Conservation (phyloP, 352 stramenopile species). For the Pilasporangium apinafurcum region DNA sequence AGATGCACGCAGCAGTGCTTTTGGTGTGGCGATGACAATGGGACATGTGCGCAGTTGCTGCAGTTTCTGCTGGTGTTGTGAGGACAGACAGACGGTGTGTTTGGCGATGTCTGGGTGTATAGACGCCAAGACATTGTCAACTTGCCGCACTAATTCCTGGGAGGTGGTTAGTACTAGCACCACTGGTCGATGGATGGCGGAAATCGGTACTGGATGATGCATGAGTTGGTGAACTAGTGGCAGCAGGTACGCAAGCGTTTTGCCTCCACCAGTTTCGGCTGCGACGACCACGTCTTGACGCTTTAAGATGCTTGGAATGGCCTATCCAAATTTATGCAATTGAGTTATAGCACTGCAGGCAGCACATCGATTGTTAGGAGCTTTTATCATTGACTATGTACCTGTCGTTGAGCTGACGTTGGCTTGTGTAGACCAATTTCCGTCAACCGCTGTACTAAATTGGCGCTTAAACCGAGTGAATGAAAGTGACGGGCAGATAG, state of each 20-base stretch:
- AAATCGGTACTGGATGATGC: slow-evolving; percentile 18
- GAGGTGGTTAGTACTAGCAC: slow-evolving; percentile 83
- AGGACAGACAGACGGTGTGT: slow-evolving; percentile 39
- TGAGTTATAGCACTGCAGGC: background rate
- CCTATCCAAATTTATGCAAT: slow-evolving; percentile 6
- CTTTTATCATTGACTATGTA: background rate
- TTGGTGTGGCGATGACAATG: slow-evolving; percentile 60
- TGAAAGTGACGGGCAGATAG: slow-evolving; percentile 39
- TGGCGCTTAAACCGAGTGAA: slow-evolving; percentile 35
- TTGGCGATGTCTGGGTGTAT: slow-evolving; percentile 31
- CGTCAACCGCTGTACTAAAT: slow-evolving; percentile 26
- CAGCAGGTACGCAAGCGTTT: slow-evolving; percentile 95
- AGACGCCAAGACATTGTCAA: slow-evolving; percentile 35
- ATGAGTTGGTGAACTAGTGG: slow-evolving; percentile 78
- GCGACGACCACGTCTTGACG: slow-evolving; percentile 89
- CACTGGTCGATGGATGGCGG: slow-evolving; percentile 37
- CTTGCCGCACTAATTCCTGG: slow-evolving; percentile 80
- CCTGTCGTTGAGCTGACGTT: slow-evolving; percentile 42
- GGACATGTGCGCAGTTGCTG: slow-evolving; percentile 24
- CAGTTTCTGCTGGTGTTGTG: slow-evolving; percentile 42
- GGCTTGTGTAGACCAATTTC: slow-evolving; percentile 30
- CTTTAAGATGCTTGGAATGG: slow-evolving; percentile 46
- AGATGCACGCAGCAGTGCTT: slow-evolving; percentile 51
- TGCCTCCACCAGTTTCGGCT: slow-evolving; percentile 92
- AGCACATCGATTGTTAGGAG: too few species aligned